Evolutionary conservation across 1,139 yeast genomes (phyloP).

Genomic region (Hemisphaericaspora lyxosophila): DNA sequence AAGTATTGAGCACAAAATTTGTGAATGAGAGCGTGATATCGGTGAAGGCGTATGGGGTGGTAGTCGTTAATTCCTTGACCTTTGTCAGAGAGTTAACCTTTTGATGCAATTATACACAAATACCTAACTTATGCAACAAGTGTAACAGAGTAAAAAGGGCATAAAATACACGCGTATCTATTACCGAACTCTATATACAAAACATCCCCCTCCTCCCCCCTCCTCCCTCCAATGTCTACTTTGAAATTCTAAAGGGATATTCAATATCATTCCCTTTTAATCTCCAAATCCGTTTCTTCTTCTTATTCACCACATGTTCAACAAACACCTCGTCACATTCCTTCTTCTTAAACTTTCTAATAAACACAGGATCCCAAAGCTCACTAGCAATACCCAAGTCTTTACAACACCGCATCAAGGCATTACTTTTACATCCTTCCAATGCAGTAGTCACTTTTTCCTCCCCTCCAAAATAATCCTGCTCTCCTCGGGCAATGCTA

Average conservation of each 20-base stretch:
- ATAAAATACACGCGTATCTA: no score
- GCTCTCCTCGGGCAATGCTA: slow-evolving; percentile 93
- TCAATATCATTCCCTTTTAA: slow-evolving; percentile 37
- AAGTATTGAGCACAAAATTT: no score
- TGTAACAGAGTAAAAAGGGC: no score
- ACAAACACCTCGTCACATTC: slow-evolving; percentile 83
- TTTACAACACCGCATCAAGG: slow-evolving; percentile 96
- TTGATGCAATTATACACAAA: no score
- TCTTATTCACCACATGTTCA: slow-evolving; percentile 77
- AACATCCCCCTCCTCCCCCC: no score
- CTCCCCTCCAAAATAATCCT: slow-evolving; percentile 80
- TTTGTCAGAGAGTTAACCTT: no score
- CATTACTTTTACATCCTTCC: slow-evolving; percentile 96
- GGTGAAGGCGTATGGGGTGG: no score
- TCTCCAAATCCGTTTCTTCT: slow-evolving; percentile 89
- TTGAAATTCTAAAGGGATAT: slow-evolving; percentile 59
- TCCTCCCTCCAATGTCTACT: background rate
- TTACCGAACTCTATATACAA: background rate
- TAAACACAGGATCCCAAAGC: slow-evolving; percentile 93
- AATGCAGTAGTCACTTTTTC: slow-evolving; percentile 92
- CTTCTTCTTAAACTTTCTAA: slow-evolving; percentile 72
- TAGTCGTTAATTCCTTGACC: no score
- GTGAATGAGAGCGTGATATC: no score
- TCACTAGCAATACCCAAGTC: slow-evolving; percentile 96
- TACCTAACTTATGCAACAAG: no score